phyloP scores from a whole-genome alignment of 2,329 filamentous ascomycete genomes.

The Penicillium sp. region DNA sequence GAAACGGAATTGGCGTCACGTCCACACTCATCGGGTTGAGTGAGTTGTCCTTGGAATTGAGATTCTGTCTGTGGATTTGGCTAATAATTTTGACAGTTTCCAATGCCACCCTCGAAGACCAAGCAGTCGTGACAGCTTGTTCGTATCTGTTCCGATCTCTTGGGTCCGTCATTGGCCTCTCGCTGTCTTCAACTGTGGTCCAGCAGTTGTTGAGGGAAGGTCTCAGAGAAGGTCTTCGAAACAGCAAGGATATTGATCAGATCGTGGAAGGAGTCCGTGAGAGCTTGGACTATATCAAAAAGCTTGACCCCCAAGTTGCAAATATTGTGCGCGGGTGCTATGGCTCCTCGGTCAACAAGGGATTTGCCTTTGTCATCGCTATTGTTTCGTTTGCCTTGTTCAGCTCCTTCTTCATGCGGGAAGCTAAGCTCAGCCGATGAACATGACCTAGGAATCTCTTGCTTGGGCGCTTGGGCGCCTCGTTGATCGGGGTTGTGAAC shows the following conservation, averaged over 20 bases:
- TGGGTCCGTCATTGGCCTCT: slow-evolving; percentile 60
- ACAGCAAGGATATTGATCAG: slow-evolving; percentile 54
- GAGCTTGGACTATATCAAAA: slow-evolving; percentile 62
- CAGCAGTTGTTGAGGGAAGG: slow-evolving; percentile 60
- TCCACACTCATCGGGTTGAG: slow-evolving; percentile 64
- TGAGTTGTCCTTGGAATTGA: slow-evolving; percentile 26
- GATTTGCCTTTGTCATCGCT: slow-evolving; percentile 46
- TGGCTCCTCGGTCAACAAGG: slow-evolving; percentile 49
- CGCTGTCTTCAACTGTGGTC: slow-evolving; percentile 64
- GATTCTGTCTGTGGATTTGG: neutral
- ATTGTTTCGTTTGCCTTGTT: slow-evolving; percentile 47
- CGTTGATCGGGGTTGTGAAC: too few relatives aligned
- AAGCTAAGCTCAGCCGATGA: slow-evolving; percentile 48
- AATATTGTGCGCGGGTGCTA: slow-evolving; percentile 62
- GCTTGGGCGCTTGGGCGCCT: neutral
- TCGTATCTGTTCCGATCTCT: slow-evolving; percentile 75
- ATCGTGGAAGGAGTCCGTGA: slow-evolving; percentile 65
- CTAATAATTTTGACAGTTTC: slow-evolving; percentile 47
- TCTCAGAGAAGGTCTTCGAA: slow-evolving; percentile 50
- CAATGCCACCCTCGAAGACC: slow-evolving; percentile 60
- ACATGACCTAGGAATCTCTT: neutral
- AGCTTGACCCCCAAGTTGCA: slow-evolving; percentile 55
- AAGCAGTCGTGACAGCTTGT: slow-evolving; percentile 70
- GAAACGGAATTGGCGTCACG: slow-evolving; percentile 59
- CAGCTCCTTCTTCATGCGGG: slow-evolving; percentile 49